Conservation (phyloP, 2,329 filamentous ascomycete species). For the Colletotrichum sansevieriae region DNA sequence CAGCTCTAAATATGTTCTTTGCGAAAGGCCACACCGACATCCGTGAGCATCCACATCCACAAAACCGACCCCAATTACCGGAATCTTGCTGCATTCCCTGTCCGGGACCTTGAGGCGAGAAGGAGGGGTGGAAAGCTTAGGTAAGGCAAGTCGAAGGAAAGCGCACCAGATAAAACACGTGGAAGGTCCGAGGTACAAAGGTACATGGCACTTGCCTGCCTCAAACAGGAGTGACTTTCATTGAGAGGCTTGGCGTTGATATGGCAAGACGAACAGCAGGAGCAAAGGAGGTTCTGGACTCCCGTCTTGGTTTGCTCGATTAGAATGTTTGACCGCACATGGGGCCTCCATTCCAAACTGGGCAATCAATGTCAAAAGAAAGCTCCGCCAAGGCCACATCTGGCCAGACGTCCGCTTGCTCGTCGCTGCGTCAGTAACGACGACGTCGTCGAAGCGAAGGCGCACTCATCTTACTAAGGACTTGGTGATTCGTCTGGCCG, state of each 20-base stretch:
- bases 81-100: too few relatives aligned
- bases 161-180: constrained; percentile 4
- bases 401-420: constrained; percentile 7
- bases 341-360: too few relatives aligned
- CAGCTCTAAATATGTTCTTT: too few relatives aligned
- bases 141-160: background rate
- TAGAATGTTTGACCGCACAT: background rate
- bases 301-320: too few relatives aligned
- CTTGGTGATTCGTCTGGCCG: background rate
- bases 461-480: constrained; percentile 10
- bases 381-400: constrained; percentile 16
- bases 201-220: background rate
- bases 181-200: constrained; percentile 5
- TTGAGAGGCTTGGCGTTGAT: background rate
- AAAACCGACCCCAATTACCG: too few relatives aligned
- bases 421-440: too few relatives aligned
- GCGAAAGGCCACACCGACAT: too few relatives aligned
- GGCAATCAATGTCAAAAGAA: background rate
- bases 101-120: constrained; percentile 1
- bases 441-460: constrained; percentile 1
- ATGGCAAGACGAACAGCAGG: too few relatives aligned
- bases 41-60: too few relatives aligned
- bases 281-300: background rate
- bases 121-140: constrained; percentile 3
- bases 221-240: background rate